Evolutionary conservation across 176 grass and related monocot genomes (phyloP), one percentile per base, ranked within the genome.

Genomic region (Oropetium thomaeum): DNA sequence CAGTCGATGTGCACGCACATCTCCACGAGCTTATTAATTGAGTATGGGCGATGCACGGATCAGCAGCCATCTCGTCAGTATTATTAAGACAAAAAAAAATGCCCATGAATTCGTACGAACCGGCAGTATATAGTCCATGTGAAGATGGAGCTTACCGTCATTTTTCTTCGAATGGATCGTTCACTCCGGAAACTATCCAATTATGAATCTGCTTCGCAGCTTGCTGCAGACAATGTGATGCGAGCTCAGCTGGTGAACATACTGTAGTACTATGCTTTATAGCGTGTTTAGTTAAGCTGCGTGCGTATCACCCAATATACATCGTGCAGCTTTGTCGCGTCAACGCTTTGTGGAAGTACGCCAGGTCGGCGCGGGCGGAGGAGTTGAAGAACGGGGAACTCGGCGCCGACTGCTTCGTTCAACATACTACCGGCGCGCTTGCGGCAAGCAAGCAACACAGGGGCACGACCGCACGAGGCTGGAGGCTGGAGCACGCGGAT

Each of bases 1-100:
- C 95, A 97, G 26, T 93, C 89, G 88, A 97, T 93, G 67, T 97
- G 90, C 79, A 97, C 95, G 74, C 86, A 81, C 83, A 97, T 87
- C 84, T 97, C 95, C 57, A 93, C 88, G 15, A 93, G 89, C 94
- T 93, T n/a, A n/a, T n/a, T n/a, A n/a, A n/a, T n/a, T 51, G 17
- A 17, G 4, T 1, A 5, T 15, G 55, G 37, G 47, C 33, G 23
- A 81, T 38, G 59, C 22, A 45, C 38, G 10, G 19, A 71, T 81
- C 29, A 75, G 23, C 27, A 38, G 4, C 35, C 1, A n/a, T n/a
- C 8, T 38, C 20, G 47, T 29, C 17, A 4, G 43, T 42, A 10
- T 27, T 9, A 2, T 33, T 13, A 28, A 12, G 12, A 70, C 0
- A 9, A 30, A 62, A 19, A 9, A 30, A 62, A 19, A 40, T 19